Conservation (phyloP, 768 basidiomycete species). For the Kwoniella sp. region DNA sequence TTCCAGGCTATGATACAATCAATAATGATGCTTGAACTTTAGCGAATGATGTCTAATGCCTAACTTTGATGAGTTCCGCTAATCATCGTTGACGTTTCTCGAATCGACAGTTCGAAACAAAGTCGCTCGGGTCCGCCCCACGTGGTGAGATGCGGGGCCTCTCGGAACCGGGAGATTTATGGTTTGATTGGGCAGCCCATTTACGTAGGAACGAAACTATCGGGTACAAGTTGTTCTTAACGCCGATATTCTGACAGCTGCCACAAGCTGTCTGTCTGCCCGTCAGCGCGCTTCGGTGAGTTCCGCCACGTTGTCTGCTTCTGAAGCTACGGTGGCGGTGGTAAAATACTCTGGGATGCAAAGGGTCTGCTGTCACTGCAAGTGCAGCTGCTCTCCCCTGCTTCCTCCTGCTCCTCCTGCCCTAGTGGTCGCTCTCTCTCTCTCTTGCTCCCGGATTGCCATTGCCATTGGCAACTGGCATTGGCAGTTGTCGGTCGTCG, state of each 20-base stretch:
- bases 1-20: neutral
- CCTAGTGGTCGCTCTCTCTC: too few relatives aligned
- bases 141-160: slow-evolving; percentile 11
- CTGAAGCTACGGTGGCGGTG: too few relatives aligned
- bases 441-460: too few relatives aligned
- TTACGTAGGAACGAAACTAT: neutral
- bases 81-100: neutral
- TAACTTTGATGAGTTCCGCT: neutral
- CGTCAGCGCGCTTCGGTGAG: neutral
- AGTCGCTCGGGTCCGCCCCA: slow-evolving; percentile 9
- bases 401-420: too few relatives aligned
- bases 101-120: slow-evolving; percentile 8
- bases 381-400: too few relatives aligned
- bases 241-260: too few relatives aligned
- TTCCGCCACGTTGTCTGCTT: neutral
- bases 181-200: neutral
- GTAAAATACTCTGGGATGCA: too few relatives aligned
- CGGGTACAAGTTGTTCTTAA: slow-evolving; percentile 13
- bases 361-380: too few relatives aligned
- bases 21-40: neutral
- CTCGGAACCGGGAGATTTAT: slow-evolving; percentile 8
- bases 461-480: neutral
- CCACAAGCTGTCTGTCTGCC: too few relatives aligned
- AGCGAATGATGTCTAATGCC: neutral
- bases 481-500: neutral